Conservation (phyloP, 192 early-diverging fungal genomes). For the Backusella tuberculispora region DNA sequence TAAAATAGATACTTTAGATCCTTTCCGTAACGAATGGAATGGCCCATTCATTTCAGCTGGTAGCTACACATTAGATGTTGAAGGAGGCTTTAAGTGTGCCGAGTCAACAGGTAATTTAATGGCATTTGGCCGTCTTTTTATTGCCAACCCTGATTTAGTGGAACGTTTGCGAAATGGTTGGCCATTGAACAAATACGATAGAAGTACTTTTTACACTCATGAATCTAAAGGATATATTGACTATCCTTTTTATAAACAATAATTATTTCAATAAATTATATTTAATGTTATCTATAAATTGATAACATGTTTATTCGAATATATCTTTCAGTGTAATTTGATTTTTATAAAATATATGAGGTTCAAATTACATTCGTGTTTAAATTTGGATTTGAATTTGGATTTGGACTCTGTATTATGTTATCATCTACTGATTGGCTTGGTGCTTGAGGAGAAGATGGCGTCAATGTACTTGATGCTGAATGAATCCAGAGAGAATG, state of each 20-base stretch:
- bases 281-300: not conserved
- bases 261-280: not conserved
- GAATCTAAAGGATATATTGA: constrained; percentile 34
- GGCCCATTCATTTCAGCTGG: constrained; percentile 27
- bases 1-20: constrained; percentile 8
- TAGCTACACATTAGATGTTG: constrained; percentile 21
- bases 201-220: constrained; percentile 33
- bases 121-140: constrained; percentile 38
- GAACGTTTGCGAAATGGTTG: constrained; percentile 28
- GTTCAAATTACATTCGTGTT: not conserved
- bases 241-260: constrained; percentile 31
- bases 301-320: not conserved
- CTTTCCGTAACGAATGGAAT: constrained; percentile 21
- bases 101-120: constrained; percentile 34
- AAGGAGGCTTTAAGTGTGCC: constrained; percentile 7
- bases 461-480: not conserved
- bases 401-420: not conserved
- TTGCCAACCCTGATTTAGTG: constrained; percentile 44
- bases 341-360: not conserved
- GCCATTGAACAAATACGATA: constrained; percentile 36
- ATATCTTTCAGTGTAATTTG: not conserved
- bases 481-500: not conserved
- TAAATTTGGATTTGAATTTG: not conserved
- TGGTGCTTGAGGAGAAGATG: not conserved
- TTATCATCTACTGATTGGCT: not conserved